Percentiles rank a stretch among this genome's conserved stretches.
Conservation (phyloP, 2,329 filamentous ascomycete genomes). For the Escovopsis sp. region DNA sequence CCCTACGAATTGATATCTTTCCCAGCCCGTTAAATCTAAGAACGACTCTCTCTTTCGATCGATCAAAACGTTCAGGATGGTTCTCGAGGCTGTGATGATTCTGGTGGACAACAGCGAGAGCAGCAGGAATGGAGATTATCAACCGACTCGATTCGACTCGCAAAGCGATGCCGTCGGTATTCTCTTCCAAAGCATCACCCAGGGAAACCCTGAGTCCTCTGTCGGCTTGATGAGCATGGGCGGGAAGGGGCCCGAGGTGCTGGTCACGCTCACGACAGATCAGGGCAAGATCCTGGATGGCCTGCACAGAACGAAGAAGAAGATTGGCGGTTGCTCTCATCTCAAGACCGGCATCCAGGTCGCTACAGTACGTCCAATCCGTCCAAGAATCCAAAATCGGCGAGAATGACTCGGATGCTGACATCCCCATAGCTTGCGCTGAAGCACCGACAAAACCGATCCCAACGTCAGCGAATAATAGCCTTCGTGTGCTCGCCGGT, state of each 20-base stretch:
- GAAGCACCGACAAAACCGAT: conserved; percentile 96
- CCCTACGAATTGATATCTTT: too few species aligned
- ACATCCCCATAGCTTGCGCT: conserved; percentile 57
- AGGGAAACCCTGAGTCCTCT: conserved; percentile 89
- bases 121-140: conserved; percentile 87
- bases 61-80: conserved; percentile 53
- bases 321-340: conserved; percentile 80
- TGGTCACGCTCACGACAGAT: conserved; percentile 91
- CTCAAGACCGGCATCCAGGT: conserved; percentile 91
- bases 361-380: conserved; percentile 54
- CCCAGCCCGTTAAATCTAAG: too few species aligned
- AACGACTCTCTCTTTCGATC: too few species aligned
- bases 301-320: conserved; percentile 73
- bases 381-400: too few species aligned
- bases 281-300: conserved; percentile 91
- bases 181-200: conserved; percentile 89
- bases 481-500: conserved; percentile 93
- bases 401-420: conserved; percentile 1
- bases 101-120: conserved; percentile 99
- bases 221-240: conserved; percentile 99
- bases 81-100: conserved; percentile 98
- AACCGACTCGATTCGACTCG: conserved; percentile 88
- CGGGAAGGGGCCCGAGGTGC: conserved; percentile 89
- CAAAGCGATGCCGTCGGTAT: conserved; percentile 91
- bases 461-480: conserved; percentile 90